A percentile compares a stretch with the other conserved stretches of the same genome.
Conservation (phyloP, 1,284 basidiomycete species). For the Trametes sp. region DNA sequence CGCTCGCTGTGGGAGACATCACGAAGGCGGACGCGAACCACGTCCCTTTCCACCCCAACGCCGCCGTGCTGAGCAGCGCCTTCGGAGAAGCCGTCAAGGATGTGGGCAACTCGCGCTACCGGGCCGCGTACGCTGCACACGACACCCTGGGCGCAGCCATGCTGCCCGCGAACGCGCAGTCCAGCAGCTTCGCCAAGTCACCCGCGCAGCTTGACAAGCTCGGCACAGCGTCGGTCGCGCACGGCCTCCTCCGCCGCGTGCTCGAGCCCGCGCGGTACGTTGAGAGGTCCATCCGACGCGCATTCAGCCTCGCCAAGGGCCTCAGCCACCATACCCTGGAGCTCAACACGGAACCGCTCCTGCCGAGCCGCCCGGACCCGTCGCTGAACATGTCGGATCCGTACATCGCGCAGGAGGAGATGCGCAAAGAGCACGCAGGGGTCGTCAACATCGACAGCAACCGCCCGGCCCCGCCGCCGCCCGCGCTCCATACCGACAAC, state of each 20-base stretch:
- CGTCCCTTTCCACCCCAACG: slow-evolving; percentile 15
- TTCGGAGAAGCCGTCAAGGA: neutral
- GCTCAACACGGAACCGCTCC: slow-evolving; percentile 35
- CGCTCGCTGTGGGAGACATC: slow-evolving; percentile 2
- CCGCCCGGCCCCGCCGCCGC: slow-evolving; percentile 13
- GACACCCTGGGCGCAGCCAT: slow-evolving; percentile 6
- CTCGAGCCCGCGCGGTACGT: slow-evolving; percentile 17
- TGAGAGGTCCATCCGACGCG: neutral
- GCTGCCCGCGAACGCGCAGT: neutral
- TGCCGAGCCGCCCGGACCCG: slow-evolving; percentile 22
- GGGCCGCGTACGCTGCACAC: slow-evolving; percentile 20
- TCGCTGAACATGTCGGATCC: slow-evolving; percentile 28
- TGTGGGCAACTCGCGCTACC: slow-evolving; percentile 19
- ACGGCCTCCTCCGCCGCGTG: slow-evolving; percentile 13
- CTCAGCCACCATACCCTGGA: slow-evolving; percentile 29
- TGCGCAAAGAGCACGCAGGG: slow-evolving; percentile 30
- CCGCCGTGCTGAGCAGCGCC: slow-evolving; percentile 1
- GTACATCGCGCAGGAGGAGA: slow-evolving; percentile 16
- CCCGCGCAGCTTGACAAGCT: slow-evolving; percentile 1
- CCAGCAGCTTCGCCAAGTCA: slow-evolving; percentile 1
- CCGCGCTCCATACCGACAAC: neutral
- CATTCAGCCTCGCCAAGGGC: slow-evolving; percentile 6
- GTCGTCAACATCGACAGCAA: slow-evolving; percentile 43
- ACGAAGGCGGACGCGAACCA: neutral
- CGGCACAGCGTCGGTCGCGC: neutral